Percentiles rank a stretch among this genome's conserved stretches.
Conservation (phyloP, 352 stramenopile genomes). For the Phytopythium oedochilum region DNA sequence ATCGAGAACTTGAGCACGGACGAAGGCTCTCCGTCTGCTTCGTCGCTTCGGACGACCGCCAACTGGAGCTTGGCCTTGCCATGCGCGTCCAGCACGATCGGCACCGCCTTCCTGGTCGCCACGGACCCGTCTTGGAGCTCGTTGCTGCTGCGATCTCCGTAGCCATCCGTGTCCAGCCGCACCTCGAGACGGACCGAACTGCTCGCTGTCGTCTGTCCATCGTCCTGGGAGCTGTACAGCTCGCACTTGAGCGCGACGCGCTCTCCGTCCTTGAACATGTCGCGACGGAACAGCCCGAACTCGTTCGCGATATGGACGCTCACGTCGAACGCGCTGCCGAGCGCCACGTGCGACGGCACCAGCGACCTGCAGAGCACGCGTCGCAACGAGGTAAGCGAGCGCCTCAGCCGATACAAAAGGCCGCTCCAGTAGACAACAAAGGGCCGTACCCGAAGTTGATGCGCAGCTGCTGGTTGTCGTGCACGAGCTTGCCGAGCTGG, state of each 20-base stretch:
- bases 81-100: slow-evolving; percentile 50
- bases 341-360: slow-evolving; percentile 43
- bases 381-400: too few relatives aligned
- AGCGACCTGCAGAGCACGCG: slow-evolving; percentile 38
- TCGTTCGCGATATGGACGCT: slow-evolving; percentile 78
- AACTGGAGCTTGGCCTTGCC: slow-evolving; percentile 50
- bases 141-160: slow-evolving; percentile 5
- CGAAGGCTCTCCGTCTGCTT: not conserved
- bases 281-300: slow-evolving; percentile 72
- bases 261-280: slow-evolving; percentile 35
- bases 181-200: slow-evolving; percentile 27
- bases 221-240: slow-evolving; percentile 30
- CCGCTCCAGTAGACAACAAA: too few relatives aligned
- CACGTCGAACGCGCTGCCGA: slow-evolving; percentile 56
- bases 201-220: not conserved
- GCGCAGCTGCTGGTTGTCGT: slow-evolving; percentile 70
- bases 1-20: slow-evolving; percentile 26
- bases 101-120: not conserved
- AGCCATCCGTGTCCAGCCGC: slow-evolving; percentile 10
- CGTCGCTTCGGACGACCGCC: slow-evolving; percentile 17
- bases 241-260: slow-evolving; percentile 43
- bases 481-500: slow-evolving; percentile 71
- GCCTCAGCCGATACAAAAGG: too few relatives aligned
- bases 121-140: slow-evolving; percentile 12
- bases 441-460: slow-evolving; percentile 68